Base-by-base conservation (phyloP, 176 grass and related monocot genomes). In the Phoenix roebelenii region DNA sequence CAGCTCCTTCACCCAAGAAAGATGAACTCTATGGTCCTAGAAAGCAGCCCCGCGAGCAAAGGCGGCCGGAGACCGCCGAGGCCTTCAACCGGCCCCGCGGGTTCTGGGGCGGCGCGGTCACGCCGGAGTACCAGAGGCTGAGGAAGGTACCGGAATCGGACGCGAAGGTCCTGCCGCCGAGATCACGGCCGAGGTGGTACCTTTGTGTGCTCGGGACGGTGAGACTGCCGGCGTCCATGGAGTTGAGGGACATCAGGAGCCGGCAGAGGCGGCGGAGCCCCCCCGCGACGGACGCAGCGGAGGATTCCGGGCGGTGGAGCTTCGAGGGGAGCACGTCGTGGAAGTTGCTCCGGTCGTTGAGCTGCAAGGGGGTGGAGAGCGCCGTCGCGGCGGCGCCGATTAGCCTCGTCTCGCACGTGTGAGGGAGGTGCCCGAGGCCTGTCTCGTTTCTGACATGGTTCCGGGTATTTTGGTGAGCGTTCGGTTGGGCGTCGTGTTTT, bases 361-460 rank as follows among this genome's bases (percentile, higher is more conserved):
- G 84, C 74, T 95, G 89, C 78, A 77, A 70, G 59, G 89, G 84
- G 54, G 23, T 93, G 22, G 88, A 84, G 74, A 82, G 73, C 65
- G 80, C 75, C n/a, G 77, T 71, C 22, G 80, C 77, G 16, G 51
- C 84, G 20, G 66, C 73, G 55, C 88, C 88, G 4, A 65, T 86
- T 55, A 86, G 75, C 59, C 49, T 90, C 22, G 29, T 74, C 17
- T 90, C 35, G 35, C 35, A 44, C 35, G 35, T 44, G 35, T 44
- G 35, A 44, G 7, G 35, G 35, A 44, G 10, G 35, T 44, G 9
- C 12, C 9, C 9, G 10, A 14, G 9, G 28, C 28, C 5, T 0
- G 5, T 30, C 28, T 30, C 4, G 28, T 30, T 30, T 30, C 28
- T 1, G 28, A 4, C 28, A 6, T 6, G 28, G 28, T 4, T 6